Base-by-base conservation (phyloP, 1,284 basidiomycete species). In the Gymnopus androsaceus region DNA sequence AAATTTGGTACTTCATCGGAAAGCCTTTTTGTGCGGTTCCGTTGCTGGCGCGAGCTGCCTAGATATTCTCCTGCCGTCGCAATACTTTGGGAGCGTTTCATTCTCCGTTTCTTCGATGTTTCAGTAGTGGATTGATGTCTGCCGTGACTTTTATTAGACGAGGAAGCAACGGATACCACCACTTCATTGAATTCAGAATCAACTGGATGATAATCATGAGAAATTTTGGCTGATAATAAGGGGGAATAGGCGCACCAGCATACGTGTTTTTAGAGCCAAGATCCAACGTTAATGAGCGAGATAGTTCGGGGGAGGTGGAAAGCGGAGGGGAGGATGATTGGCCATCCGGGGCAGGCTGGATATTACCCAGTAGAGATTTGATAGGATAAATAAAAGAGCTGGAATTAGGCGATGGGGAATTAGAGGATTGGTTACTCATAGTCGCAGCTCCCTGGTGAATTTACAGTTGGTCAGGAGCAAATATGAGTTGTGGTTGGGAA, bases 381-480 rank as follows among this genome's bases (percentile, higher is more conserved):
- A 75, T 67, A 0, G 75, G 76, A 59, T 76, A 78, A 38, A 77
- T 66, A 55, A 71, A 76, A 44, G 69, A 53, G 6, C 41, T 45
- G 1, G 51, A 53, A 42, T n/a, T n/a, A n/a, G n/a, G n/a, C n/a
- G n/a, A n/a, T n/a, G n/a, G n/a, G n/a, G n/a, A n/a, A n/a, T n/a
- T n/a, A n/a, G n/a, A n/a, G n/a, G n/a, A n/a, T n/a, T n/a, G n/a
- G n/a, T n/a, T n/a, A n/a, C n/a, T n/a, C n/a, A n/a, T n/a, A n/a
- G n/a, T n/a, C n/a, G n/a, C n/a, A n/a, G n/a, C n/a, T n/a, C n/a
- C n/a, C n/a, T n/a, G n/a, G n/a, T n/a, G n/a, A n/a, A n/a, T n/a
- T n/a, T n/a, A n/a, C n/a, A n/a, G n/a, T n/a, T n/a, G n/a, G n/a
- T n/a, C n/a, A n/a, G n/a, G n/a, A n/a, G n/a, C n/a, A n/a, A n/a